phyloP scores from a whole-genome alignment of 2,329 filamentous ascomycete genomes.

The Sodiomyces alkalinus region DNA sequence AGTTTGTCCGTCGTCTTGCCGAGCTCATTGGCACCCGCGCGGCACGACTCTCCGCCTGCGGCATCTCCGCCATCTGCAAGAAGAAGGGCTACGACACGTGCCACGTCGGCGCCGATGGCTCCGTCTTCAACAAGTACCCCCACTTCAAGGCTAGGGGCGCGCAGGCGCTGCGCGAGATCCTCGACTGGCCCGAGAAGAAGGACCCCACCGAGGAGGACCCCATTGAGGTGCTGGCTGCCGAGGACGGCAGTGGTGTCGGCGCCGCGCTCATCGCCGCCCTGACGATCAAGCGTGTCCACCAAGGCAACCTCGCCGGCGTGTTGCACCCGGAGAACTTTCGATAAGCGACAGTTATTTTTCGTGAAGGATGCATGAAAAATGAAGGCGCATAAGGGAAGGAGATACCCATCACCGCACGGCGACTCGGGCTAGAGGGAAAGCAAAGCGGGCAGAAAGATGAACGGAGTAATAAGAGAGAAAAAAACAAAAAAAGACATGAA shows the following conservation, averaged over 20 bases:
- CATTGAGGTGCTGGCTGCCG: slow-evolving; percentile 73
- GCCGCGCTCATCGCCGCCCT: slow-evolving; percentile 80
- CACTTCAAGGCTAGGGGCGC: slow-evolving; percentile 93
- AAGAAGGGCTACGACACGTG: slow-evolving; percentile 83
- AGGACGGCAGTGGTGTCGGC: slow-evolving; percentile 95
- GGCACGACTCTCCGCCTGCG: slow-evolving; percentile 83
- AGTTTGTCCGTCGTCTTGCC: slow-evolving; percentile 74
- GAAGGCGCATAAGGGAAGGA: too few relatives aligned
- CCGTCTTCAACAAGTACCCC: slow-evolving; percentile 98
- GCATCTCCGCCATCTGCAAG: slow-evolving; percentile 89
- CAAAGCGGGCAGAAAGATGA: too few relatives aligned
- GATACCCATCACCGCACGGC: too few relatives aligned
- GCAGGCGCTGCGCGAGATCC: slow-evolving; percentile 78
- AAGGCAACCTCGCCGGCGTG: slow-evolving; percentile 48
- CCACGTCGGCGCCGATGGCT: slow-evolving; percentile 93
- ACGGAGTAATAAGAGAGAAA: not conserved
- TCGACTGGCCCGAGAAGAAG: slow-evolving; percentile 75
- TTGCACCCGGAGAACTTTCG: slow-evolving; percentile 49
- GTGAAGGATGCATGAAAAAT: too few relatives aligned
- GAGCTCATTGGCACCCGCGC: slow-evolving; percentile 92
- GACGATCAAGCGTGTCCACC: slow-evolving; percentile 48
- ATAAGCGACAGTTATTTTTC: slow-evolving; percentile 15
- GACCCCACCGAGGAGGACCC: slow-evolving; percentile 64
- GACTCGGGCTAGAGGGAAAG: too few relatives aligned
- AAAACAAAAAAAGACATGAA: not conserved